phyloP scores from a whole-genome alignment of 768 basidiomycete genomes.

The Serendipita sp. region DNA sequence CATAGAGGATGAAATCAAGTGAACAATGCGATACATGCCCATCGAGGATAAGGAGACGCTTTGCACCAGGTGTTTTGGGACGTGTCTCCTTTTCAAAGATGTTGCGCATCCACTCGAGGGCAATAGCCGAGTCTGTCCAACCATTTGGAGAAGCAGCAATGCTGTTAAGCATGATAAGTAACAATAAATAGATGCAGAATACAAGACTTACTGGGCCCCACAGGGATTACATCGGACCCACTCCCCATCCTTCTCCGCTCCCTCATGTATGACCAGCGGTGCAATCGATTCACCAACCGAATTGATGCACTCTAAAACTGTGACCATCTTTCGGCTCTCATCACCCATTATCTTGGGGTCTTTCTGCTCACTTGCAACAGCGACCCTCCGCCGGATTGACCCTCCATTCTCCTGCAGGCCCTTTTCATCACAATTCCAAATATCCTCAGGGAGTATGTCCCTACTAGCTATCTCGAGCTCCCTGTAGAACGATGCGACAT shows the following conservation, averaged over 20 bases:
- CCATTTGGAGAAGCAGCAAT: neutral
- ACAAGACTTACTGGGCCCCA: neutral
- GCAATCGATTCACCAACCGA: neutral
- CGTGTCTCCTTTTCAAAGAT: neutral
- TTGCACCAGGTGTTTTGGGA: neutral
- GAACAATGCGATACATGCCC: slow-evolving; percentile 30
- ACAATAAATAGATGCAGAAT: neutral
- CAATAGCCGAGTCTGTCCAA: neutral
- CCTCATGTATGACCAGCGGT: neutral
- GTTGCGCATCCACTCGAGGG: neutral
- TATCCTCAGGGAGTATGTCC: neutral
- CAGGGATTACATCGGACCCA: neutral
- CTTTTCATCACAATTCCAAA: neutral
- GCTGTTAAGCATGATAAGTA: neutral
- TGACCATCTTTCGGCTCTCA: slow-evolving; percentile 2
- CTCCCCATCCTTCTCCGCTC: neutral
- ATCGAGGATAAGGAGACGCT: slow-evolving; percentile 25
- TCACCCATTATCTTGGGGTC: neutral
- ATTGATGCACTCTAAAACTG: neutral
- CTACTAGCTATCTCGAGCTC: neutral
- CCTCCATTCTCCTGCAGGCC: neutral
- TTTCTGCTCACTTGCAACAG: neutral
- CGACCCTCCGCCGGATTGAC: neutral
- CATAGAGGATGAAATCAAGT: slow-evolving; percentile 16
- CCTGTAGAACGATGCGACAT: neutral